Evolutionary conservation across 257 asterid genomes (phyloP).

Genomic region (Solanum peruvianum): DNA sequence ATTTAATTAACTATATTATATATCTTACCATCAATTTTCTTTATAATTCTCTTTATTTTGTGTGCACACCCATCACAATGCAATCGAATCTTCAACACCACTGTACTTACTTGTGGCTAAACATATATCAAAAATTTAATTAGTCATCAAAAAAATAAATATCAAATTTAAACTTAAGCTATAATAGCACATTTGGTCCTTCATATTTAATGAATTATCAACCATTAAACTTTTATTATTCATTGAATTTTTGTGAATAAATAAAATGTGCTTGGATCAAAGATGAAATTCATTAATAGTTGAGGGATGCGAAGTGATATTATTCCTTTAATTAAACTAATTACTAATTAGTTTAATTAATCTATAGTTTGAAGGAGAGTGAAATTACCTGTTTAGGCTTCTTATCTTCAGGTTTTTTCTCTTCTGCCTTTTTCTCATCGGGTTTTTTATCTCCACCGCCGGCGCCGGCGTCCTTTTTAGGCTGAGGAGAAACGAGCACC

Average conservation of each 20-base stretch:
- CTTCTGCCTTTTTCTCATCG: constrained; percentile 40
- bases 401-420: constrained; percentile 27
- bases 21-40: constrained; percentile 54
- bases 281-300: not conserved
- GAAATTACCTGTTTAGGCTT: constrained; percentile 54
- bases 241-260: not conserved
- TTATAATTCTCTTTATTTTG: constrained; percentile 58
- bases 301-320: not conserved
- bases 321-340: too few relatives aligned
- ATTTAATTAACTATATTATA: not conserved
- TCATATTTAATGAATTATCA: not conserved
- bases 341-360: not conserved
- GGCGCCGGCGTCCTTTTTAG: constrained; percentile 29
- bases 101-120: constrained; percentile 44
- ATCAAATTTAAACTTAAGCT: not conserved
- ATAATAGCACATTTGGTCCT: not conserved
- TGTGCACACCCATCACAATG: constrained; percentile 92
- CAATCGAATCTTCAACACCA: constrained; percentile 55
- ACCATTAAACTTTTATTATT: not conserved
- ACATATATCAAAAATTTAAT: not conserved
- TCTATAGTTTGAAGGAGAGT: not conserved
- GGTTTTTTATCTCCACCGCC: constrained; percentile 27
- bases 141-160: not conserved
- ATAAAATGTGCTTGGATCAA: not conserved
- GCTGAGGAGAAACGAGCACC: constrained; percentile 65